Evolutionary conservation across 208 protist genomes (phyloP), one percentile per base, ranked within the genome.

Genomic region (Plasmodiophora brassicae): DNA sequence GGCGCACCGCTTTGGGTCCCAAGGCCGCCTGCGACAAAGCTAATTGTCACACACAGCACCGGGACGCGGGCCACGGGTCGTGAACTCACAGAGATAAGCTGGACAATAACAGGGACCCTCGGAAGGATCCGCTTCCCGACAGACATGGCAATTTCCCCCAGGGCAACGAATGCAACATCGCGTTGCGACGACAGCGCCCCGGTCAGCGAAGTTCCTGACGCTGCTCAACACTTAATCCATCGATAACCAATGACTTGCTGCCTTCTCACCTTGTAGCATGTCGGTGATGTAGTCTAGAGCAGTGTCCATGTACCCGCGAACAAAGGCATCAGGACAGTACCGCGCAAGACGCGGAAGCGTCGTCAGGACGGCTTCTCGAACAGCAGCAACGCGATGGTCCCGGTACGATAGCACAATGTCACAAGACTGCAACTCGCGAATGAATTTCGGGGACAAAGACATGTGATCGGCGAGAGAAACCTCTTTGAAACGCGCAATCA

Each of bases 401-500:
- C 65, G 65, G n/a, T 44, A 78, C 5, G 65, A 78, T 32, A 78
- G 65, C 5, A 32, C 41, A 8, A 78, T 36, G 5, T 78, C 65
- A 78, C 65, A 78, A n/a, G 65, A 36, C 65, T 78, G 41, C 65
- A 38, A 5, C 65, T 78, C 41, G 32, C n/a, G n/a, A n/a, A n/a
- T n/a, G n/a, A n/a, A n/a, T 78, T 14, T 78, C 65, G n/a, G n/a
- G 41, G 32, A 32, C 65, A 78, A 32, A 5, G 32, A 78, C 32
- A 38, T 78, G 14, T 44, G 5, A 14, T 86, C n/a, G 85, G 8
- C 45, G 28, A 46, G 57, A 46, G 1, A 90, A 41, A 90, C 71
- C 83, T 88, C 89, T 71, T 91, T 53, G 53, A 91, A 91, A 41
- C 54, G 45, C 1, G 32, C 32, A 36, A 89, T 57, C 71, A 91